Base-by-base conservation (phyloP, 2,329 filamentous ascomycete genomes). In the Fusarium torreyae region DNA sequence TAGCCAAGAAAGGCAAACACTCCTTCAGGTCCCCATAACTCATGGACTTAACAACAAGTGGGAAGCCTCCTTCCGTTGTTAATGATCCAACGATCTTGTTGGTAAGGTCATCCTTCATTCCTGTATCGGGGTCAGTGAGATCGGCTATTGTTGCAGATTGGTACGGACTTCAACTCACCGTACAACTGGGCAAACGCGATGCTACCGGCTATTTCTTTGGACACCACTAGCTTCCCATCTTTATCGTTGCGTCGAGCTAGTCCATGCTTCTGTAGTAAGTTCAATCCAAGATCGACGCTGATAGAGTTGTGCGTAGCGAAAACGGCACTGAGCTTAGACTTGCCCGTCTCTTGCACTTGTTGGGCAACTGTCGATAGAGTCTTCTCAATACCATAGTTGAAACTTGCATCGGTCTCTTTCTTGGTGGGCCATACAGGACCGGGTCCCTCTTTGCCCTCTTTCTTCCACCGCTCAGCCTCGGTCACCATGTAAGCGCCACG, bases 1-100 rank as follows among this genome's bases (percentile, higher is more conserved):
- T 49, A 11, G 62, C 68, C 4, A 70, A 18, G 33, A 69, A 70
- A 1, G 57, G 65, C 4, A 68, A 20, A 40, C 65, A 63, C 28
- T 70, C 68, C 43, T 66, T 70, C 36, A 70, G 42, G 18, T 69
- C 65, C 1, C 68, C 65, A 10, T 70, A 70, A n/a, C 59, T 70
- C 65, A 70, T 69, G 2, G 65, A 69, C 57, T 61, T 71, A 7
- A 71, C 61, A 6, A 70, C 69, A 9, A 68, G 39, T 1, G 64
- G 61, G 14, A 68, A 56, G 10, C 58, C 57, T 5, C 57, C 40
- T 5, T 70, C 58, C 1, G 56, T 46, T 9, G 34, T 38, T n/a
- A 70, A 13, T 5, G 61, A 63, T 18, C 60, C 69, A 9, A 57
- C 59, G 11, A 68, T 66, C 20, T 14, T 56, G 48, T 70, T 70